Evolutionary conservation across 1,284 basidiomycete genomes (phyloP), one percentile per base, ranked within the genome.

Genomic region (Sutorius eximius): DNA sequence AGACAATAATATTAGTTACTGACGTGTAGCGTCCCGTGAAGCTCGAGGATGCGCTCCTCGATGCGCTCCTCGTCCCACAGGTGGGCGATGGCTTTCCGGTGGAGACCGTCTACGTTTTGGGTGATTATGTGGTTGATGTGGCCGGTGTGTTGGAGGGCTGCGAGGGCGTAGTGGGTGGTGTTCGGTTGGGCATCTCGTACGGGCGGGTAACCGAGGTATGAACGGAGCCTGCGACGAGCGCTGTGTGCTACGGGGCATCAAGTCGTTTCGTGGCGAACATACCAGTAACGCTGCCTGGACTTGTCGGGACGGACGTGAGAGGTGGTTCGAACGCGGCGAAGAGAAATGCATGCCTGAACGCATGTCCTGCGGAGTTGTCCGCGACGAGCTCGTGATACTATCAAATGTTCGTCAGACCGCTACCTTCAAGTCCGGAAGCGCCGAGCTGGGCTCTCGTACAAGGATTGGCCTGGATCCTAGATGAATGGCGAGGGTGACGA

Each of bases 51-150:
- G 11, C 72, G 72, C 34, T 77, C 62, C 36, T 77, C 68, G 49
- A 79, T 69, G 38, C 59, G 67, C 7, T 64, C 48, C n/a, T 71
- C 62, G 52, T 73, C 66, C 73, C 71, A 76, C 20, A 73, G 63
- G 50, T 66, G 73, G 58, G 66, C 65, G 43, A 86, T 69, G 29
- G 86, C 89, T 73, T 93, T 93, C 48, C 85, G 85, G 66, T 95
- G 93, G 13, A 96, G 81, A 9, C 93, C 93, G 65, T 97, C 95
- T 8, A 97, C 93, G 63, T 95, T 96, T 70, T 96, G 93, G 0
- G 95, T 97, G 53, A 97, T 86, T 27, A 94, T 71, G n/a, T 76
- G 75, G 8, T 80, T 74, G 18, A 90, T 77, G 49, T 85, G 71
- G 8, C 79, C 81, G 8, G 87, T 74, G 57, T 91, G 78, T 64